A percentile compares a stretch with the other conserved stretches of the same genome.
phyloP scores from a whole-genome alignment of 495 filamentous ascomycete species.

The Talaromyces stipitatus region DNA sequence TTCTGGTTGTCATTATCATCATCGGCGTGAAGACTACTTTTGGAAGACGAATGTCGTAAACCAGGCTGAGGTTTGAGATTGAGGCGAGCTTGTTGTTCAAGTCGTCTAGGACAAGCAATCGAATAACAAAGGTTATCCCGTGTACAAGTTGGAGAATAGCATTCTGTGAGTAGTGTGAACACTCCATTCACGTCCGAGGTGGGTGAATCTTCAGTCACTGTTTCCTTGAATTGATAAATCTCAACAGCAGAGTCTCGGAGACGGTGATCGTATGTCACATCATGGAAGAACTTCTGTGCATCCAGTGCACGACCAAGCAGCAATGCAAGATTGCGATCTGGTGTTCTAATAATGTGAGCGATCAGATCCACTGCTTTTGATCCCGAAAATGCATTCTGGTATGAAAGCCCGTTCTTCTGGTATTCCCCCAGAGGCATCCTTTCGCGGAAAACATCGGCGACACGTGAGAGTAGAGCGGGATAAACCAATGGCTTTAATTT shows the following conservation, averaged over 20 bases:
- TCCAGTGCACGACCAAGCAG: slow-evolving; percentile 90
- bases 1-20: slow-evolving; percentile 90
- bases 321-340: slow-evolving; percentile 88
- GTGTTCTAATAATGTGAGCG: slow-evolving; percentile 90
- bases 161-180: slow-evolving; percentile 92
- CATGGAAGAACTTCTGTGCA: slow-evolving; percentile 99
- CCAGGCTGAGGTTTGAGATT: slow-evolving; percentile 89
- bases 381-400: slow-evolving; percentile 93
- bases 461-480: slow-evolving; percentile 81
- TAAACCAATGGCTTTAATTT: slow-evolving; percentile 75
- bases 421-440: slow-evolving; percentile 75
- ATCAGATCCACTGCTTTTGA: slow-evolving; percentile 94
- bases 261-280: slow-evolving; percentile 96
- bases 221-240: slow-evolving; percentile 95
- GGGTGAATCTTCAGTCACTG: slow-evolving; percentile 73
- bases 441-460: slow-evolving; percentile 85
- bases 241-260: slow-evolving; percentile 84
- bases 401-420: slow-evolving; percentile 93
- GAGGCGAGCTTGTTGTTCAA: slow-evolving; percentile 90
- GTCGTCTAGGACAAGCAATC: slow-evolving; percentile 87
- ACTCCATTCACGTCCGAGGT: slow-evolving; percentile 88
- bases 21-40: slow-evolving; percentile 72
- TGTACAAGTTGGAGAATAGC: slow-evolving; percentile 96
- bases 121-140: slow-evolving; percentile 94
- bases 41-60: slow-evolving; percentile 72